Evolutionary conservation across 495 filamentous ascomycete genomes (phyloP), one percentile per base, ranked within the genome.

Genomic region (Penicillium nucicola): DNA sequence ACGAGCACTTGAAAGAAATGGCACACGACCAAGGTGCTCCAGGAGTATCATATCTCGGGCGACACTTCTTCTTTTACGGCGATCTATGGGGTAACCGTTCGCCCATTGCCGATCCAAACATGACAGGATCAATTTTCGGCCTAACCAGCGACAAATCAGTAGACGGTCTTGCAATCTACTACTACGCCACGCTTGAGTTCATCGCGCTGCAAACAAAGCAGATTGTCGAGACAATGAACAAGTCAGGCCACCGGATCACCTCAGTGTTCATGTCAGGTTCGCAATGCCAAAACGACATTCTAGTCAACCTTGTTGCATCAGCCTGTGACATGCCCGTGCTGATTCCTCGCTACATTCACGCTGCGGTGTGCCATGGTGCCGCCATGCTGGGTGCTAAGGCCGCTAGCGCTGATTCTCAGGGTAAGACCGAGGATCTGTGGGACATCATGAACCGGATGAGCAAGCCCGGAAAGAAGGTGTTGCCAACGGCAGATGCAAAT

Each of bases 261-360:
- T 92, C 88, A 42, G 95, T 98, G 67, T 98, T 97, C 79, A 96
- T 98, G 93, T 95, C 88, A 14, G 93, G 93, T 49, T 91, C 88
- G 18, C 93, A 97, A 63, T 98, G 93, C 75, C 91, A 96, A 68
- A 98, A 98, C 65, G 81, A 85, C 20, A 85, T 98, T 45, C 76
- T 98, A 22, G 92, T 97, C 80, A 74, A 83, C 14, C 84, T 97
- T 30, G 89, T 97, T 48, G 91, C 93, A 4, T 89, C 91, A 6
- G 89, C 85, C 8, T 96, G 91, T 65, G 82, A 83, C 42, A 90
- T 93, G 83, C 92, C 92, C 5, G 93, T 97, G 31, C 67, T 95
- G 23, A 92, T 96, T 42, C 93, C 93, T 4, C 79, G 84, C 39
- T 97, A 97, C 58, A 88, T 96, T 52, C 83, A 95, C 64, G 92